These are phyloP conservation scores for Scheffersomyces titani DNA, from an alignment of 1,139 yeast species.

Conservation along the genomic window DNA sequence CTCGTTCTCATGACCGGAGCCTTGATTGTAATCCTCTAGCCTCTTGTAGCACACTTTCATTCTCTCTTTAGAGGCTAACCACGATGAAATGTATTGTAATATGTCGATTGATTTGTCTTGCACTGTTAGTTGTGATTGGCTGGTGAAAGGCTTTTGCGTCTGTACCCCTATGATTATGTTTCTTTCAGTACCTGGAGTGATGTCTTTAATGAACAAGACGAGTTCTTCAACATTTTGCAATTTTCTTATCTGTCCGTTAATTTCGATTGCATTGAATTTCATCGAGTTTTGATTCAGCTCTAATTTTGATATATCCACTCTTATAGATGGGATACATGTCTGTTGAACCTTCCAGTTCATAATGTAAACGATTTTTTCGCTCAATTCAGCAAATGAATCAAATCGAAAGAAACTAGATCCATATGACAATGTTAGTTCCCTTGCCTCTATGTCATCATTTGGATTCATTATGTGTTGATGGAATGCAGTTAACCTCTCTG, in stretches of 20 bases:
- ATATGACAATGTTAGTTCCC: slow-evolving; percentile 8
- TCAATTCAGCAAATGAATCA: slow-evolving; percentile 18
- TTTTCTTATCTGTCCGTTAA: slow-evolving; percentile 19
- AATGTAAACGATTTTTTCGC: slow-evolving; percentile 14
- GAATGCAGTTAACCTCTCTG: slow-evolving; percentile 19
- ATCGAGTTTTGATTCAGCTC: slow-evolving; percentile 20
- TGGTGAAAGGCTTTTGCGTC: slow-evolving; percentile 4
- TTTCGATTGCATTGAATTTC: slow-evolving; percentile 22
- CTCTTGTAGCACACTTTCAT: neutral
- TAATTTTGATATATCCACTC: slow-evolving; percentile 20
- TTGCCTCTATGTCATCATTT: neutral
- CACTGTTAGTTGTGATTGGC: neutral
- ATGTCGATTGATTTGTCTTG: neutral
- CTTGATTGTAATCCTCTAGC: neutral
- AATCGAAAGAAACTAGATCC: slow-evolving; percentile 24
- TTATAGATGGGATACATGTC: slow-evolving; percentile 20
- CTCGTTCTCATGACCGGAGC: neutral
- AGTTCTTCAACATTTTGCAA: slow-evolving; percentile 7
- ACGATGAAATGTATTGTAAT: neutral
- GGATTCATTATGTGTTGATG: slow-evolving; percentile 12
- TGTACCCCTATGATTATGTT: slow-evolving; percentile 17
- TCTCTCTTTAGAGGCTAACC: neutral
- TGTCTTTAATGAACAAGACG: slow-evolving; percentile 15
- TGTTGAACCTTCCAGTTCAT: slow-evolving; percentile 16
- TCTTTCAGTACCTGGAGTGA: slow-evolving; percentile 15